A percentile compares a stretch with the other conserved stretches of the same genome.
phyloP scores from a whole-genome alignment of 2,329 filamentous ascomycete species.

The Ascocoryne sarcoides region DNA sequence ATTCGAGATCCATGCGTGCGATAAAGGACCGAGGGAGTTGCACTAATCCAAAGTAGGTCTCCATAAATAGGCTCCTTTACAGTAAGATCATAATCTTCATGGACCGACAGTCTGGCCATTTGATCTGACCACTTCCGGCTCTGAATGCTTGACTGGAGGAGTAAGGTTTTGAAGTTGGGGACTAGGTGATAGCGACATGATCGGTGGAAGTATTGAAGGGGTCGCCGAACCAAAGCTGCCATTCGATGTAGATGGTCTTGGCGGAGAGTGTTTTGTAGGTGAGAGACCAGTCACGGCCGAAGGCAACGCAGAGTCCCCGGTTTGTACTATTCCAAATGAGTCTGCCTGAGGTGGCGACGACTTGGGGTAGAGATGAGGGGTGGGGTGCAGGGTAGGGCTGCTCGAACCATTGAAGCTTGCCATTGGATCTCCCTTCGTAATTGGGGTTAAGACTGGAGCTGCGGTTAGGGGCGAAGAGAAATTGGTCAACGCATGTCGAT shows the following conservation, averaged over 20 bases:
- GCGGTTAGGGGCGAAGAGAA: constrained; percentile 24
- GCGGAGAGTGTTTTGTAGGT: constrained; percentile 36
- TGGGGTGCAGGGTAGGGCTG: constrained; percentile 7
- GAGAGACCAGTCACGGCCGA: constrained; percentile 33
- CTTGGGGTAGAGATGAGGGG: constrained; percentile 10
- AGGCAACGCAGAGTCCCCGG: constrained; percentile 20
- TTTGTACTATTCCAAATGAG: constrained; percentile 1
- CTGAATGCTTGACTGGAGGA: constrained; percentile 46
- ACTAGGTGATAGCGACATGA: constrained; percentile 48
- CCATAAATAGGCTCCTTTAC: neutral
- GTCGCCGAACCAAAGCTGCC: constrained; percentile 21
- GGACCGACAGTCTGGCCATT: constrained; percentile 17
- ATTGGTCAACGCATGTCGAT: constrained; percentile 20
- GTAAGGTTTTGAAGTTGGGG: constrained; percentile 48
- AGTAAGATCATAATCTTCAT: constrained; percentile 1
- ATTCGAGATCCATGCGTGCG: neutral
- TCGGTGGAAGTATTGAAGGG: constrained; percentile 46
- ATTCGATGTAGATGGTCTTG: constrained; percentile 22
- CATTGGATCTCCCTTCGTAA: constrained; percentile 10
- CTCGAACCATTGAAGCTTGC: constrained; percentile 9
- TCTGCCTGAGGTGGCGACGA: constrained; percentile 12
- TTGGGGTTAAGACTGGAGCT: constrained; percentile 24
- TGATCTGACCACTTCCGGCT: constrained; percentile 14
- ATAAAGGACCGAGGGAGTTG: neutral
- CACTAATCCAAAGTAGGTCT: neutral